Conservation (phyloP, 768 basidiomycete genomes). For the Mycena leptocephala region DNA sequence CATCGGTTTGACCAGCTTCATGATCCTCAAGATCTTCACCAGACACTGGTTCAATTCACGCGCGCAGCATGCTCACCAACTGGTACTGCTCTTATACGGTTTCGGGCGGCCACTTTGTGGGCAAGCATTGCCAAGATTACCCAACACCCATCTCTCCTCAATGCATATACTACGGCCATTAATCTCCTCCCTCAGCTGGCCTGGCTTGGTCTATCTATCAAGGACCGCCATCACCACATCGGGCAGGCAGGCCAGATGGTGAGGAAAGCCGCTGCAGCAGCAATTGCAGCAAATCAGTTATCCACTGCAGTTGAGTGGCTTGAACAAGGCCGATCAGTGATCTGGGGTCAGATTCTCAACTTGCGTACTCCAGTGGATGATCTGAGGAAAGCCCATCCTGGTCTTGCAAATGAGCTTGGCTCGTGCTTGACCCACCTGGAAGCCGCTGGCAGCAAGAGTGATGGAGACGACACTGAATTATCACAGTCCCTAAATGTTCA, state of each 20-base stretch:
- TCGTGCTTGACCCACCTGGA: no score
- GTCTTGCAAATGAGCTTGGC: no score
- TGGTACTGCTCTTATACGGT: no score
- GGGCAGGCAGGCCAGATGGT: not conserved
- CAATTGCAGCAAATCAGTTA: not conserved
- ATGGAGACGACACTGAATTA: no score
- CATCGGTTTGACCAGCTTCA: not conserved
- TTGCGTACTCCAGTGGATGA: not conserved
- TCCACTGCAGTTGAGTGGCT: not conserved
- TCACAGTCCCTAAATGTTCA: no score
- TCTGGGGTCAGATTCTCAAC: not conserved
- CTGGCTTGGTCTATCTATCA: no score
- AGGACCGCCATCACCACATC: not conserved
- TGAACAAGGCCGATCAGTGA: not conserved
- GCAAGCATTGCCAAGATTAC: no score
- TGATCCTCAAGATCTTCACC: not conserved
- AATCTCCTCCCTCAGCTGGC: no score
- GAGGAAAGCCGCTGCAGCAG: not conserved
- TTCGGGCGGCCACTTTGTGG: no score
- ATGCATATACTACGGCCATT: no score
- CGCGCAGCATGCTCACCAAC: not conserved
- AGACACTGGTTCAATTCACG: not conserved
- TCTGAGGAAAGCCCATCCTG: not conserved
- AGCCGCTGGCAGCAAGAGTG: no score
- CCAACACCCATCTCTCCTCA: no score